These are phyloP conservation scores for Globisporangium megalacanthum DNA, from an alignment of 352 stramenopile species.

Conservation along the genomic window DNA sequence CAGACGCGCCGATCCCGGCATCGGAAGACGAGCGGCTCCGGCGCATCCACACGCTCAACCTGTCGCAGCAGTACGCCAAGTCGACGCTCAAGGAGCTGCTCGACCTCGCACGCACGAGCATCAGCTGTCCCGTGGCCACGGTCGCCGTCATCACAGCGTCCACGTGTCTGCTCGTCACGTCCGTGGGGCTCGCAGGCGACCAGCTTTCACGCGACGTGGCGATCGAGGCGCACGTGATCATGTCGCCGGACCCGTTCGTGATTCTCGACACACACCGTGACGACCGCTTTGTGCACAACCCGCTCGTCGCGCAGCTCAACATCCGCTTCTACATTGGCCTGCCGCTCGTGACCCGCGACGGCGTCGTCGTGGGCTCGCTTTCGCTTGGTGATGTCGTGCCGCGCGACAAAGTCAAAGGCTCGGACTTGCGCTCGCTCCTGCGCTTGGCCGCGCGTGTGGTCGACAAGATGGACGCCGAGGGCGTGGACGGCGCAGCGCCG, in stretches of 20 bases:
- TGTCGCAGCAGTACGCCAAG: constrained; percentile 75
- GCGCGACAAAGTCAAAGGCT: constrained; percentile 55
- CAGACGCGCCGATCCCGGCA: constrained; percentile 52
- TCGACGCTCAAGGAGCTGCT: constrained; percentile 67
- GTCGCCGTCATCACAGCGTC: constrained; percentile 65
- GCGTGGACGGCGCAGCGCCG: constrained; percentile 7
- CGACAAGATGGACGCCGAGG: constrained; percentile 63
- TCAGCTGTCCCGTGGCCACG: constrained; percentile 63
- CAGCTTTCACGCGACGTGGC: constrained; percentile 74
- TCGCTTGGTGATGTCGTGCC: constrained; percentile 62
- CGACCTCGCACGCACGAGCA: constrained; percentile 60
- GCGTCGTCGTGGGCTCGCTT: constrained; percentile 63
- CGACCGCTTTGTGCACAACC: constrained; percentile 74
- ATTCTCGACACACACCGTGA: constrained; percentile 74
- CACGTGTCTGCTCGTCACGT: constrained; percentile 73
- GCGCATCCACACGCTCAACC: constrained; percentile 58
- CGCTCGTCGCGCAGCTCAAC: constrained; percentile 56
- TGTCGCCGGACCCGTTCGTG: constrained; percentile 65
- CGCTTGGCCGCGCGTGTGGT: constrained; percentile 65
- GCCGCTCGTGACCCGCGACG: constrained; percentile 64
- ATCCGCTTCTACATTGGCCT: constrained; percentile 80
- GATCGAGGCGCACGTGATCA: constrained; percentile 70
- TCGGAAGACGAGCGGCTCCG: constrained; percentile 51
- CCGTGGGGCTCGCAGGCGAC: constrained; percentile 66
- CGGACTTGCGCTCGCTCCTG: constrained; percentile 61